Evolutionary conservation across 192 early-diverging fungal species (phyloP).

Genomic region (Linnemannia elongata): DNA sequence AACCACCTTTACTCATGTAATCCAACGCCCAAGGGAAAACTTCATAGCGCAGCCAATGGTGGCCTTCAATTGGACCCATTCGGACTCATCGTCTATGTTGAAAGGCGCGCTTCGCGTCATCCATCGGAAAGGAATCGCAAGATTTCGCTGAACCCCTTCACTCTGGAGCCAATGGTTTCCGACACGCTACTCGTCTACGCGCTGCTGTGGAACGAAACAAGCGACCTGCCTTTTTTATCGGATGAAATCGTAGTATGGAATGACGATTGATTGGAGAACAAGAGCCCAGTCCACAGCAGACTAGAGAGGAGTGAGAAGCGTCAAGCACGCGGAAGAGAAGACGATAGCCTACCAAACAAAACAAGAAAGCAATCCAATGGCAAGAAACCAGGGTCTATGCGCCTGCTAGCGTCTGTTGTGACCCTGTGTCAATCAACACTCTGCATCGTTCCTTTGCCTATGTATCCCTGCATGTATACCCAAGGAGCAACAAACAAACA

Average conservation of each 20-base stretch:
- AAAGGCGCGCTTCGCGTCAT: background rate
- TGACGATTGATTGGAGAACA: slow-evolving; percentile 2
- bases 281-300: background rate
- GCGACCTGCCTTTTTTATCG: background rate
- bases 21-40: background rate
- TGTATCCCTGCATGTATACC: background rate
- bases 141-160: background rate
- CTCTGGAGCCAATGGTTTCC: background rate
- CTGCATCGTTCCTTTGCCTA: background rate
- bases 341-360: background rate
- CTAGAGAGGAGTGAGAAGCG: background rate
- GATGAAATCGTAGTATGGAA: background rate
- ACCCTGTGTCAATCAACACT: background rate
- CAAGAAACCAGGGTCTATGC: background rate
- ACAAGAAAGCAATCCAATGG: background rate
- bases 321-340: background rate
- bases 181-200: background rate
- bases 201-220: background rate
- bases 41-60: background rate
- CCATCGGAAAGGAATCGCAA: background rate
- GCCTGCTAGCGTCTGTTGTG: background rate
- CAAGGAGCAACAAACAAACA: background rate
- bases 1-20: background rate
- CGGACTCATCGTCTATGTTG: background rate
- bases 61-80: background rate